phyloP scores from a whole-genome alignment of 768 basidiomycete genomes.

The Erythrobasidium yunnanense region DNA sequence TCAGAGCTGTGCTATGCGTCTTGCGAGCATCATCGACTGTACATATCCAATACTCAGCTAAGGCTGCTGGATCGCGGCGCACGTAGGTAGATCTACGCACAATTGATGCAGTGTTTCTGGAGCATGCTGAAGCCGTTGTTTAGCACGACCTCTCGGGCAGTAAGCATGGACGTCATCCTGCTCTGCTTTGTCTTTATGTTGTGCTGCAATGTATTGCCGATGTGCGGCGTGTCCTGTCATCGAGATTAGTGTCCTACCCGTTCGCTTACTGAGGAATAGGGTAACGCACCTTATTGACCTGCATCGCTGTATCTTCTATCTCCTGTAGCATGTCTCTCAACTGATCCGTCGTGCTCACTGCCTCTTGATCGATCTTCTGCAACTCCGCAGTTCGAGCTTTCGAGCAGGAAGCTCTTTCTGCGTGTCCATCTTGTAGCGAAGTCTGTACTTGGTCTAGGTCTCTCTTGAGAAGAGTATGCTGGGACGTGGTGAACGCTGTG shows the following conservation, averaged over 20 bases:
- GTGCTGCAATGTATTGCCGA: too few relatives aligned
- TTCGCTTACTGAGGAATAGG: too few relatives aligned
- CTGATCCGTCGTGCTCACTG: too few relatives aligned
- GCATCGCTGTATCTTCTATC: too few relatives aligned
- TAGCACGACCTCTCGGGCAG: not conserved
- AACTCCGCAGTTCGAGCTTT: not conserved
- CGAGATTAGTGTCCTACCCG: too few relatives aligned
- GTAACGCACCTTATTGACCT: too few relatives aligned
- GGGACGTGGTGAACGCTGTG: not conserved
- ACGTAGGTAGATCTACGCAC: not conserved
- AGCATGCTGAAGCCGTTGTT: not conserved
- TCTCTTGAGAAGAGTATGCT: conserved; percentile 1
- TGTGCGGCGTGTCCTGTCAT: too few relatives aligned
- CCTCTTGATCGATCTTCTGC: not conserved
- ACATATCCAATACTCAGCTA: not conserved
- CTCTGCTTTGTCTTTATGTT: not conserved
- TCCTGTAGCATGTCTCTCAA: too few relatives aligned
- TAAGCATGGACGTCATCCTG: not conserved
- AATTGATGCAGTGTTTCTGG: conserved; percentile 6
- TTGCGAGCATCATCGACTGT: conserved; percentile 14
- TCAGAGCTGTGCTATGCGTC: not conserved
- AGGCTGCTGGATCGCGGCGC: not conserved
- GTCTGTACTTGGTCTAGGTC: conserved; percentile 1
- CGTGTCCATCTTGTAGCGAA: not conserved
- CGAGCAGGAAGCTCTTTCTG: not conserved